A percentile compares a stretch with the other conserved stretches of the same genome.
Conservation (phyloP, 164 flowering plant genomes). For the Pachysandra terminalis region DNA sequence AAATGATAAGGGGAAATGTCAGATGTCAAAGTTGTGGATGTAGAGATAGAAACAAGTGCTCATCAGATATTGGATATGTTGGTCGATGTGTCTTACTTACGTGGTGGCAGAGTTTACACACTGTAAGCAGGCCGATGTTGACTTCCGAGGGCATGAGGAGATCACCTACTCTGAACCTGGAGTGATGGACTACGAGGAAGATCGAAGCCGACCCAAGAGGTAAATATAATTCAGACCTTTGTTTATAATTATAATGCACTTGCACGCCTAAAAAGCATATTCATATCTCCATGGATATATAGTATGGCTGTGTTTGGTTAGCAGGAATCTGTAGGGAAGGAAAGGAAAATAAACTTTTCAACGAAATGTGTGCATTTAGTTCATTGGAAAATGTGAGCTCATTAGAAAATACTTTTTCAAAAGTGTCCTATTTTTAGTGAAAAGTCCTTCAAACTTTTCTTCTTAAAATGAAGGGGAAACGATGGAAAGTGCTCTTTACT, state of each 20-base stretch:
- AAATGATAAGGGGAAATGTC: too few species aligned
- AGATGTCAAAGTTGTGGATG: not conserved
- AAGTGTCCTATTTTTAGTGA: too few species aligned
- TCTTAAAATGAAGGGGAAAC: too few species aligned
- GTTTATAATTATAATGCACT: not conserved
- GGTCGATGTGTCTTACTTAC: conserved; percentile 98
- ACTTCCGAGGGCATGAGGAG: conserved; percentile 83
- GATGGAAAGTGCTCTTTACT: too few species aligned
- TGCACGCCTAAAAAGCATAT: not conserved
- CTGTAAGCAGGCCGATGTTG: conserved; percentile 88
- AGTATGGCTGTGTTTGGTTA: too few species aligned
- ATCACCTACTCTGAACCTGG: conserved; percentile 69
- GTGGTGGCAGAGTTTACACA: conserved; percentile 94
- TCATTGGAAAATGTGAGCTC: too few species aligned
- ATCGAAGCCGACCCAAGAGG: conserved; percentile 88
- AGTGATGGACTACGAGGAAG: conserved; percentile 95
- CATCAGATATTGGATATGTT: conserved; percentile 40
- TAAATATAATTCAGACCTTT: conserved; percentile 17
- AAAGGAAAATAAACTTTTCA: too few species aligned
- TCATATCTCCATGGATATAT: too few species aligned
- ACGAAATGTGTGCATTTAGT: too few species aligned
- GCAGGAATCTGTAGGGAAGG: too few species aligned
- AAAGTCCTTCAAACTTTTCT: too few species aligned
- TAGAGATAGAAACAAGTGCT: conserved; percentile 10
- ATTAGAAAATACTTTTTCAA: too few species aligned